Conservation (phyloP, 441 rosid species). For the Jatropha podagrica region DNA sequence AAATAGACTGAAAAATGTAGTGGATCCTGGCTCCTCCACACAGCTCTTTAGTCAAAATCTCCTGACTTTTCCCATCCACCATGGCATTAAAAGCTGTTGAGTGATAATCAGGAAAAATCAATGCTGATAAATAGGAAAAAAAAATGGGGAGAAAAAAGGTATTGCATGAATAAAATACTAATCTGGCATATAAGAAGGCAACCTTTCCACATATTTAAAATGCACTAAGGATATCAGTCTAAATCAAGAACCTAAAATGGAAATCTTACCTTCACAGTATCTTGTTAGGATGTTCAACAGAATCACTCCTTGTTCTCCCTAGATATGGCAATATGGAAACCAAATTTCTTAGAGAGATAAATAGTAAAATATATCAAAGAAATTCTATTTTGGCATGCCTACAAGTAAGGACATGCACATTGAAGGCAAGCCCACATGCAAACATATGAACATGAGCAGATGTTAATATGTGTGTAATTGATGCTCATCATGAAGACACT, state of each 20-base stretch:
- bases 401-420: not conserved
- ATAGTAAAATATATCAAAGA: not conserved
- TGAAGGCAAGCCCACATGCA: not conserved
- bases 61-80: conserved; percentile 69
- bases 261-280: conserved; percentile 36
- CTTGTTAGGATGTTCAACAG: conserved; percentile 38
- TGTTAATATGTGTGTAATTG: not conserved
- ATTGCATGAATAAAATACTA: not conserved
- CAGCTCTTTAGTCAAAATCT: conserved; percentile 59
- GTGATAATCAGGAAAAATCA: conserved; percentile 2
- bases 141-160: not conserved
- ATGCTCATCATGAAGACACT: not conserved
- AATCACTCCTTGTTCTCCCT: conserved; percentile 38
- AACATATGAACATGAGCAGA: not conserved
- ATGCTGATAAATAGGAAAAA: not conserved
- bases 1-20: conserved; percentile 70
- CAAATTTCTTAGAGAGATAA: not conserved
- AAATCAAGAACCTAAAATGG: not conserved
- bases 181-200: not conserved
- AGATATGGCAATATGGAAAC: conserved; percentile 7
- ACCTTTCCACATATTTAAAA: not conserved
- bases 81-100: conserved; percentile 54
- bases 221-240: not conserved
- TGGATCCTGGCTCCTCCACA: conserved; percentile 77
- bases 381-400: not conserved